Conservation (phyloP, 768 basidiomycete genomes). For the Phlebiopsis flavidoalba region DNA sequence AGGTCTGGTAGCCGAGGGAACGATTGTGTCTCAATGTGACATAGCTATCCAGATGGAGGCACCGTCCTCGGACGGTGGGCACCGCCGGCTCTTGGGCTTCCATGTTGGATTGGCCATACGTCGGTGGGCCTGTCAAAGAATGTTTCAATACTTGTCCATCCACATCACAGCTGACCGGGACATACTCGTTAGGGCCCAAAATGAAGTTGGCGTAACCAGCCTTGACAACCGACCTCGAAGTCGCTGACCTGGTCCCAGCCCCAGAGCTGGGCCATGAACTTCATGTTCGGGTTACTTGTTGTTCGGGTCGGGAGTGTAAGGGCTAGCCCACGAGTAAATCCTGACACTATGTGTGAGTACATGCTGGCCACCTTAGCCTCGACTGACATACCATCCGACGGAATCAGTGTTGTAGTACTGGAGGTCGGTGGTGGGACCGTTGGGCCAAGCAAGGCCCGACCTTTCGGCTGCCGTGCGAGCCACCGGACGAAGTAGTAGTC, state of each 20-base stretch:
- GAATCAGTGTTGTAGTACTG: conserved; percentile 42
- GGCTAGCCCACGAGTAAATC: conserved; percentile 69
- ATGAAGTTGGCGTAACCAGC: conserved; percentile 46
- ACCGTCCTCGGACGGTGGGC: conserved; percentile 42
- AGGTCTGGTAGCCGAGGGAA: conserved; percentile 47
- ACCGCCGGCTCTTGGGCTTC: too few species aligned
- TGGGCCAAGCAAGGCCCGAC: conserved; percentile 66
- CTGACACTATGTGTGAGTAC: conserved; percentile 18
- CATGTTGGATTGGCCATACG: conserved; percentile 56
- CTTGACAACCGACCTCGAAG: conserved; percentile 42
- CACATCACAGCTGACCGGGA: not conserved
- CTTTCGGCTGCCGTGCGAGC: conserved; percentile 29
- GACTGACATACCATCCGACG: conserved; percentile 35
- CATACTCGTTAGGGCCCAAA: conserved; percentile 75
- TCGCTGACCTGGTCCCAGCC: conserved; percentile 44
- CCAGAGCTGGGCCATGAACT: conserved; percentile 69
- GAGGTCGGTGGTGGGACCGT: conserved; percentile 45
- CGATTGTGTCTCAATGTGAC: conserved; percentile 58
- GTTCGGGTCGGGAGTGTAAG: conserved; percentile 35
- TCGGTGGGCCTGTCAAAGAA: conserved; percentile 58
- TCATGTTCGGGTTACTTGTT: conserved; percentile 42
- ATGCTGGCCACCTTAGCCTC: conserved; percentile 15
- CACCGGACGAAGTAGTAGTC: not conserved
- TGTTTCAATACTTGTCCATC: conserved; percentile 18
- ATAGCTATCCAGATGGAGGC: conserved; percentile 53